phyloP scores from a whole-genome alignment of 805 yeast genomes.

The Ogataea neopini region DNA sequence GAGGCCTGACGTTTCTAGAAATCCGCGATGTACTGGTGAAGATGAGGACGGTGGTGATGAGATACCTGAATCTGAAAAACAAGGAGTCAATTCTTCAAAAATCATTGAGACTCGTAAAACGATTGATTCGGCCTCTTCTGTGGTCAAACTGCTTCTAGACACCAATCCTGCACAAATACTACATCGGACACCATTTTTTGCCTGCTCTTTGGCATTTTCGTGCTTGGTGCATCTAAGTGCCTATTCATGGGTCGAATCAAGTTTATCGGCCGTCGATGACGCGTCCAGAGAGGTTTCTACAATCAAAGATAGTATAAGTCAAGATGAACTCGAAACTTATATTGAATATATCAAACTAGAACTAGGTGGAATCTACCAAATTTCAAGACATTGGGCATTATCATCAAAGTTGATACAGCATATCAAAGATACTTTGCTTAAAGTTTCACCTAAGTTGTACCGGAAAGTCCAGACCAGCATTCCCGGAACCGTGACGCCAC shows the following conservation, averaged over 20 bases:
- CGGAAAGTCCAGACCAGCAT: slow-evolving; percentile 38
- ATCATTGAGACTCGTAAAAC: slow-evolving; percentile 55
- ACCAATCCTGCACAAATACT: slow-evolving; percentile 45
- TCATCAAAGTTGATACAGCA: slow-evolving; percentile 49
- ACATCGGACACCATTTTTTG: slow-evolving; percentile 51
- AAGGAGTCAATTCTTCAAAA: slow-evolving; percentile 43
- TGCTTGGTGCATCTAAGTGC: slow-evolving; percentile 54
- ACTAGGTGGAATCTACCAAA: slow-evolving; percentile 48
- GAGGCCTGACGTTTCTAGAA: slow-evolving; percentile 48
- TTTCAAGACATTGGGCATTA: slow-evolving; percentile 52
- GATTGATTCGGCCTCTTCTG: slow-evolving; percentile 53
- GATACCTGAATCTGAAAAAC: slow-evolving; percentile 34
- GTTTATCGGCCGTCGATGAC: slow-evolving; percentile 24
- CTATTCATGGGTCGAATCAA: slow-evolving; percentile 51
- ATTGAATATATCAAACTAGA: slow-evolving; percentile 52
- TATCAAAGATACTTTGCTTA: slow-evolving; percentile 45
- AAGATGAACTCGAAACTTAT: slow-evolving; percentile 43
- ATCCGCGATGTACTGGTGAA: slow-evolving; percentile 39
- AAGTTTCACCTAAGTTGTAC: slow-evolving; percentile 44
- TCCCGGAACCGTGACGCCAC: slow-evolving; percentile 14
- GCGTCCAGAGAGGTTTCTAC: slow-evolving; percentile 15
- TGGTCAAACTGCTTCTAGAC: slow-evolving; percentile 47
- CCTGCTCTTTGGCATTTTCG: slow-evolving; percentile 55
- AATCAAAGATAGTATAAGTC: slow-evolving; percentile 29
- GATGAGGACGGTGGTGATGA: slow-evolving; percentile 32